Evolutionary conservation across 768 basidiomycete genomes (phyloP), one percentile per base, ranked within the genome.

Genomic region (Termitomyces sp.): DNA sequence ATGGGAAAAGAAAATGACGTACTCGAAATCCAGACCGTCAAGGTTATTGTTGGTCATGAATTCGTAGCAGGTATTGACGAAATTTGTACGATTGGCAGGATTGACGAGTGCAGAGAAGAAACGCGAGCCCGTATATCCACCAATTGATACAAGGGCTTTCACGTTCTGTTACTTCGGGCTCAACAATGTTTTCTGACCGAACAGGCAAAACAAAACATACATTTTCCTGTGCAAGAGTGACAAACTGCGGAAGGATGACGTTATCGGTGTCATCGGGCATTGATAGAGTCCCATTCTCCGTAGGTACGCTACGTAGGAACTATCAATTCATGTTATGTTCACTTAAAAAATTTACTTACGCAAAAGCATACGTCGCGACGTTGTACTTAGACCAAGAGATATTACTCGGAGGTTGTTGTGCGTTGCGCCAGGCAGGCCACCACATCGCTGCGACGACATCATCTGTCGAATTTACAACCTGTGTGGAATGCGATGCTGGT

Each of bases 91-190:
- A 60, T 85, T 88, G 43, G 67, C 69, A 0, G 81, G 68, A 5
- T 78, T 83, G 13, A 91, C 80, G 16, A 77, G 73, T 6, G 81
- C 72, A 1, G 88, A 90, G 67, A 83, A 91, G 68, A 75, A 88
- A 27, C 61, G 67, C 2, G 83, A 77, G 5, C 89, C 90, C 4
- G 72, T 76, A 86, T 87, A 91, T 24, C 90, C 90, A 29, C 90
- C 90, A 18, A 92, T 73, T 0, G 84, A 81, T 29, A 88, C 58
- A 12, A 79, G 67, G 0, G 88, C 82, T 47, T 75, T 72, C 12
- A 88, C 85, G 59, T 68, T 64, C 87, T 89, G 53, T 1, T 12
- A 27, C 1, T 26, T 44, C 16, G 9, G 10, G 12, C 6, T 41
- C 22, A 42, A 39, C 8, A 1, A 16, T 31, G 20, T 5, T 20